Evolutionary conservation across 257 asterid species (phyloP), one percentile per base, ranked within the genome.

Genomic region (Hygrophila difformis): DNA sequence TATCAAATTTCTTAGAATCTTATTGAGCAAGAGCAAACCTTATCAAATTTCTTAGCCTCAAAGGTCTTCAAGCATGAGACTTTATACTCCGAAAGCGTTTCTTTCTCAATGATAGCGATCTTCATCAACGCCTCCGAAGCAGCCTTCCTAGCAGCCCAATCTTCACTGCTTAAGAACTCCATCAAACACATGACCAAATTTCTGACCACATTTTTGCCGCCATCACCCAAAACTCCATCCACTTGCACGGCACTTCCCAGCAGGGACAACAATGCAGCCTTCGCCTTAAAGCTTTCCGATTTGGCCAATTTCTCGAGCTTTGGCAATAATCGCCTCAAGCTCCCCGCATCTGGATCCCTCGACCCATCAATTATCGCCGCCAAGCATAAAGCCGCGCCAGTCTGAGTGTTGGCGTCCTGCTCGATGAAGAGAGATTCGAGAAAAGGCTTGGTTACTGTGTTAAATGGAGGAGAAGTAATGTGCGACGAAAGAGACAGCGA

Each of bases 31-130:
- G n/a, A n/a, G n/a, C 63, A 53, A 31, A 84, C 96, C 94, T 77
- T 89, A 44, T 89, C 97, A 39, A 79, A 81, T 62, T 70, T 68
- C 72, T 75, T 89, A 0, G 93, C 93, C 67, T 89, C 96, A 44
- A 89, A 79, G 38, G 71, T 69, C 68, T 77, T 89, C 78, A 82
- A 64, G 53, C 81, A 85, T 8, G 83, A 41, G 29, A 59, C 43
- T 35, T 85, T 89, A 44, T 66, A 66, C 64, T 79, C 93, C 26
- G 75, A 59, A 44, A 89, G 68, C 6, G 65, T 41, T 0, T 68
- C 76, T 49, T 59, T 76, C 49, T 75, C 96, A 24, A 68, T 76
- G 31, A 54, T 40, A 21, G 79, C 87, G 33, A 84, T 59, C 70
- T 69, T 81, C 55, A 56, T 49, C 72, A 88, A 56, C 13, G 80